Percentiles rank a stretch among this genome's conserved stretches.
Conservation (phyloP, 371 early-diverging fungal species). For the Chytridium lagenaria region DNA sequence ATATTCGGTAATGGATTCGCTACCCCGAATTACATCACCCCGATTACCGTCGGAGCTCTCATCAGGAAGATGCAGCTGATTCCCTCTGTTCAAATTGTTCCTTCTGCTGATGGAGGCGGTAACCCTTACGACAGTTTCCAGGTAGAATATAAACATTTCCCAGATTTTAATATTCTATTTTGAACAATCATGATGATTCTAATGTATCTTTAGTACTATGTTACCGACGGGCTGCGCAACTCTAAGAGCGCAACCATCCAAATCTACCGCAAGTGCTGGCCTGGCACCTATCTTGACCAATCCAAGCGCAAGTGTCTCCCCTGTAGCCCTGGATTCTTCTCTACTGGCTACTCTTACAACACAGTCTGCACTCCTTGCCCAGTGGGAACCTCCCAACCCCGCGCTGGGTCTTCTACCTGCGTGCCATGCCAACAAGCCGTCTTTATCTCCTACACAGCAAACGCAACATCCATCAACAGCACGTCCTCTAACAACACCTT, state of each 20-base stretch:
- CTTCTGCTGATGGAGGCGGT: slow-evolving; percentile 17
- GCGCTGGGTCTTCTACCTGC: not conserved
- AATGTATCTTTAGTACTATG: too few species aligned
- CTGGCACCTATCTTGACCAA: slow-evolving; percentile 25
- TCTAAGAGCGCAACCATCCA: slow-evolving; percentile 12
- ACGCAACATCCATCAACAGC: not conserved
- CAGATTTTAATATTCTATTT: too few species aligned
- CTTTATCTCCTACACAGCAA: slow-evolving; percentile 2
- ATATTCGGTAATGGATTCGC: not conserved
- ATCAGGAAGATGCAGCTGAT: slow-evolving; percentile 6
- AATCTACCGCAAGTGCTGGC: slow-evolving; percentile 21
- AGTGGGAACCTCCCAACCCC: slow-evolving; percentile 13
- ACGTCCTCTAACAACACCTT: not conserved
- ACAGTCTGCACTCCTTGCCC: slow-evolving; percentile 20
- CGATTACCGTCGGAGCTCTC: slow-evolving; percentile 9
- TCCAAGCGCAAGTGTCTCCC: not conserved
- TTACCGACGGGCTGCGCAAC: slow-evolving; percentile 23
- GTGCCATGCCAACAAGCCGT: slow-evolving; percentile 17
- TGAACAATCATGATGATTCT: too few species aligned
- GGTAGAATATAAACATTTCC: too few species aligned
- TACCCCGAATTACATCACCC: not conserved
- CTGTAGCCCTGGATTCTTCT: slow-evolving; percentile 17
- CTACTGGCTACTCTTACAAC: not conserved
- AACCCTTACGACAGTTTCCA: slow-evolving; percentile 24
- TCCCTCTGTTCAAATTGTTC: slow-evolving; percentile 9